Evolutionary conservation across 495 filamentous ascomycete species (phyloP).

Genomic region (Talaromyces nanjingensis): DNA sequence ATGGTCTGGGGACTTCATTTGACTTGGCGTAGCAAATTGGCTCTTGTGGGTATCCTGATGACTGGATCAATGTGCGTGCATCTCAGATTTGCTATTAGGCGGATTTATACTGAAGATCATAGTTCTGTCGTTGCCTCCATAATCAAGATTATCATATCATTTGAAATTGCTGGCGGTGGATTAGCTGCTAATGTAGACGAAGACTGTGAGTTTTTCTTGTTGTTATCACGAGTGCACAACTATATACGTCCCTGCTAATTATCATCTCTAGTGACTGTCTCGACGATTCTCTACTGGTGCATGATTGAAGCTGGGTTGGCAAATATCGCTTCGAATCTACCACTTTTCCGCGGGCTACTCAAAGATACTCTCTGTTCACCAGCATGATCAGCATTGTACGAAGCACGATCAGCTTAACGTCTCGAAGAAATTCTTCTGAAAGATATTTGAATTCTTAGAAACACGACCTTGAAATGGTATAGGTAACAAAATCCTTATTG

Average conservation of each 20-base stretch:
- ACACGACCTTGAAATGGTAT: conserved; percentile 9
- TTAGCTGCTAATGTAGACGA: conserved; percentile 7
- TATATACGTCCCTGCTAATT: neutral
- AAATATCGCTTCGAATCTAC: conserved; percentile 17
- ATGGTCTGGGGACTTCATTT: conserved; percentile 9
- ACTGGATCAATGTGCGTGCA: conserved; percentile 6
- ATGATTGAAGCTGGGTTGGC: conserved; percentile 17
- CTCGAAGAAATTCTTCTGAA: neutral
- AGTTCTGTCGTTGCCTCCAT: conserved; percentile 10
- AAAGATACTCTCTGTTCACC: neutral
- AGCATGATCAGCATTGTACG: neutral
- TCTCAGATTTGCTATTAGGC: too few relatives aligned
- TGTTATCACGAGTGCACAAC: neutral
- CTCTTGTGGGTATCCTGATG: conserved; percentile 7
- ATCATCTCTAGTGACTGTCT: conserved; percentile 7
- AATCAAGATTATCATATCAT: conserved; percentile 8
- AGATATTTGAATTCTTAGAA: neutral
- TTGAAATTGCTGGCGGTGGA: conserved; percentile 8
- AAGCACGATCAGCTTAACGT: neutral
- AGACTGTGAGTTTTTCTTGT: conserved; percentile 2
- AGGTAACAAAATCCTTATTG: too few relatives aligned
- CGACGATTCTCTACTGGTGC: conserved; percentile 14
- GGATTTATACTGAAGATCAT: neutral
- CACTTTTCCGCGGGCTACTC: conserved; percentile 13
- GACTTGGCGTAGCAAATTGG: conserved; percentile 2